Base-by-base conservation (phyloP, 192 early-diverging fungal genomes). In the Coemansia sp. region DNA sequence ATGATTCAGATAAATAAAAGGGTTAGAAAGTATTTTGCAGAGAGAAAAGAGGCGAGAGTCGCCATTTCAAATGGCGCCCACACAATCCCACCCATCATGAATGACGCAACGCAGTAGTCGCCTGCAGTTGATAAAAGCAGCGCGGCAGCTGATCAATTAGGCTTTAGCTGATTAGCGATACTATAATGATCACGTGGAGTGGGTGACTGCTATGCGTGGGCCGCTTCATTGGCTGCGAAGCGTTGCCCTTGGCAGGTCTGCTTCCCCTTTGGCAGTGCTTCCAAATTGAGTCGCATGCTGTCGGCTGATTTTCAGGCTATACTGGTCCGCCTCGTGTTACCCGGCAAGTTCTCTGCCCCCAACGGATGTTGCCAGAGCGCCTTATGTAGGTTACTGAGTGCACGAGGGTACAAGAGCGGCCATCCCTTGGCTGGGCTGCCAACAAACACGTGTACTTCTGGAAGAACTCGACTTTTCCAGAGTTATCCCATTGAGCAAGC, bases 1-100 rank as follows among this genome's bases (percentile, higher is more conserved):
- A 77, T 77, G 35, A 44, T 63, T 14, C 3, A 26, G 33, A 21
- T 48, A 33, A 34, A 29, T 11, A 4, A 15, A n/a, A 40, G 42
- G 14, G 26, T n/a, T 19, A 10, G 38, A 1, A 15, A 4, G 7
- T 44, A 44, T 9, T 44, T 9, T 44, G 39, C 39, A n/a, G 43
- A 11, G 43, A 22, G 19, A 2, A 46, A 22, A 11, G 4, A 11
- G 42, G 8, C 12, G 43, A 8, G 4, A 46, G 29, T 7, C 2
- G 29, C 29, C 7, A 32, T 2, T 32, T 32, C 29, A 32, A 32
- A 32, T 32, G 7, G 29, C 29, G 29, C 29, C n/a, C n/a, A n/a
- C n/a, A n/a, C n/a, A n/a, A n/a, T n/a, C n/a, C n/a, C n/a, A n/a
- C n/a, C n/a, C n/a, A n/a, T n/a, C n/a, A n/a, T n/a, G n/a, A n/a